Evolutionary conservation across 805 yeast genomes (phyloP), one percentile per base, ranked within the genome.

Genomic region (Saccharomycodes ludwigii): DNA sequence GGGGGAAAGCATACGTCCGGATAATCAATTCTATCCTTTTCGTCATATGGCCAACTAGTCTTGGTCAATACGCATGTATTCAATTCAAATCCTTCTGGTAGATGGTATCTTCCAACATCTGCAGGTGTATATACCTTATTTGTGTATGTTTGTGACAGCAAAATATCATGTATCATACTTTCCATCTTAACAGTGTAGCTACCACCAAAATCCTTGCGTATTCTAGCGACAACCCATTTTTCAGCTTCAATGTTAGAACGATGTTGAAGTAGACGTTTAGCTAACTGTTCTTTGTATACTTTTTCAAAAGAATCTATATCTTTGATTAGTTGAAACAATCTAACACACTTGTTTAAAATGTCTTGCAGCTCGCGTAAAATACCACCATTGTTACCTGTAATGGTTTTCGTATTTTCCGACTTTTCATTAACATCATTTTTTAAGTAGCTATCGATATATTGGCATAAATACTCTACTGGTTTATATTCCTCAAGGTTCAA

Each of bases 291-390:
- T 44, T 84, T 84, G 53, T 83, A 85, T 38, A 79, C 75, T 25
- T 71, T 77, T 48, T 84, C 94, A 56, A 85, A 86, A 17, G 80
- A 59, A 54, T 85, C 95, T 47, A 84, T 86, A 43, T 86, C 95
- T 37, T 71, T 66, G 28, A 85, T 63, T 46, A 71, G 75, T 35
- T 76, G 61, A 45, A 85, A 73, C 20, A 86, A 65, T 15, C 64
- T 54, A 9, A 81, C 65, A 0, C 84, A 70, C 18, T 67, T 65
- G 27, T 61, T 62, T 33, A 84, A 55, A 7, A 69, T 52, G 6
- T 43, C 61, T 42, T 58, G 65, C 3, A 40, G 31, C 5, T 25
- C 21, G 13, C 31, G 17, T 9, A 33, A 15, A 33, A 32, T 6
- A 43, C 28, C 64, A 35, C 62, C 42, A 45, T 66, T 65, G 38